Conservation (phyloP, 495 filamentous ascomycete species). For the Monascus purpureus region DNA sequence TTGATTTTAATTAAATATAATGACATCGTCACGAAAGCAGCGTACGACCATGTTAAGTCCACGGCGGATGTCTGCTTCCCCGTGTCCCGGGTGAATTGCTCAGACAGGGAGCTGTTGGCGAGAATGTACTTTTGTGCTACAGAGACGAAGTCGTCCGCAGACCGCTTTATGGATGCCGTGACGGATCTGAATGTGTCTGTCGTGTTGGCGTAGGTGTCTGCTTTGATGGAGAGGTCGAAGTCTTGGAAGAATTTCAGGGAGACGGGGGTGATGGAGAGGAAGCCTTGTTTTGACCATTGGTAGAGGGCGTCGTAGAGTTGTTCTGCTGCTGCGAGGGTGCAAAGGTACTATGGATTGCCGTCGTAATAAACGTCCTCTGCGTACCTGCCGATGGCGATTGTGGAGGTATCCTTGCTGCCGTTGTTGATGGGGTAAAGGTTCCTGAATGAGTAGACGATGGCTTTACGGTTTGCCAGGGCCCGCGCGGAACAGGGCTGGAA, state of each 20-base stretch:
- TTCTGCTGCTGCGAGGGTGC: conserved; percentile 44
- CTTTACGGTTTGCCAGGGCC: conserved; percentile 52
- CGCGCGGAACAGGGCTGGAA: conserved; percentile 50
- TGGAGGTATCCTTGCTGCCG: conserved; percentile 19
- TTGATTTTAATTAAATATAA: no score
- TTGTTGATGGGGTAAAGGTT: conserved; percentile 46
- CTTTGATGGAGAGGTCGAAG: conserved; percentile 18
- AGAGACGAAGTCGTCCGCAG: conserved; percentile 35
- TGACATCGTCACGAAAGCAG: conserved; percentile 48
- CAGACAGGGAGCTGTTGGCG: conserved; percentile 39
- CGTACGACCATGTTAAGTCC: conserved; percentile 57
- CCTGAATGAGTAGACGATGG: conserved; percentile 47
- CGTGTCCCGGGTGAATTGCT: conserved; percentile 42
- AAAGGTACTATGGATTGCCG: conserved; percentile 56
- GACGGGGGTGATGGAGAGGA: conserved; percentile 26
- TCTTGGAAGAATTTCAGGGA: conserved; percentile 30
- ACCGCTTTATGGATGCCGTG: conserved; percentile 27
- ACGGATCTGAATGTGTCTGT: conserved; percentile 26
- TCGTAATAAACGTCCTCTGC: conserved; percentile 54
- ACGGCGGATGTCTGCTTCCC: conserved; percentile 40
- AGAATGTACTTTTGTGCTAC: conserved; percentile 35
- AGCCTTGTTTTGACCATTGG: conserved; percentile 35
- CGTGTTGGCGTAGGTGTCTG: conserved; percentile 20
- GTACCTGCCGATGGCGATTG: conserved; percentile 57
- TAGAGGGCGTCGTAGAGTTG: conserved; percentile 28